Conservation (phyloP, 163 green algal genomes). For the Scenedesmus sp. region DNA sequence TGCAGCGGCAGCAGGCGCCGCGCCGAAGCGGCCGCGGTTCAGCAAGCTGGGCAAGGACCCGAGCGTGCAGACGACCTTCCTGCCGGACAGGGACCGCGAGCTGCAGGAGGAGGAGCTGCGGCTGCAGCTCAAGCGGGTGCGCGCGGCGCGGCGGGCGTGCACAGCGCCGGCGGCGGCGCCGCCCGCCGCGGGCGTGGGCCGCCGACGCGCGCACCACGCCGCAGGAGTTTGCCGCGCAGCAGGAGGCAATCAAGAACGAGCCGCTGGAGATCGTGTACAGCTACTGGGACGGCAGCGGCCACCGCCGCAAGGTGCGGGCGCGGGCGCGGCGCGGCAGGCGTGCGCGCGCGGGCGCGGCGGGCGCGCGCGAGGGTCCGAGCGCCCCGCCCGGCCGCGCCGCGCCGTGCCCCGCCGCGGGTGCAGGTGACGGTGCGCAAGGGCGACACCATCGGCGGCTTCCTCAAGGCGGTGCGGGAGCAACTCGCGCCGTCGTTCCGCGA, state of each 20-base stretch:
- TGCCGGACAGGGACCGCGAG: constrained; percentile 93
- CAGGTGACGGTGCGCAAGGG: constrained; percentile 86
- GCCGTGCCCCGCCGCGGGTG: too few relatives aligned
- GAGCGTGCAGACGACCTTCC: constrained; percentile 84
- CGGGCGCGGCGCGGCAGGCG: neutral
- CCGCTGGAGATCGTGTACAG: constrained; percentile 93
- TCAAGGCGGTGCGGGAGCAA: constrained; percentile 88
- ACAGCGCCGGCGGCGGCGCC: too few relatives aligned
- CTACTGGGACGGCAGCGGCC: constrained; percentile 95
- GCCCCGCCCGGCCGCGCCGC: too few relatives aligned
- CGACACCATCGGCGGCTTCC: constrained; percentile 88
- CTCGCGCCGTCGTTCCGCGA: constrained; percentile 90
- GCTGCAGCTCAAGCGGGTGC: constrained; percentile 76
- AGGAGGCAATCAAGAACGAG: constrained; percentile 88
- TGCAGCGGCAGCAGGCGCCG: constrained; percentile 31
- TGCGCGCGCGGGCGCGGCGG: too few relatives aligned
- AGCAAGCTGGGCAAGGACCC: constrained; percentile 94
- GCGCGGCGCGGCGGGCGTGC: too few relatives aligned
- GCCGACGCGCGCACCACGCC: too few relatives aligned
- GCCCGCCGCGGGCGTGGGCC: too few relatives aligned
- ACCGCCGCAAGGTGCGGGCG: constrained; percentile 65
- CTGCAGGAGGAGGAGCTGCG: constrained; percentile 80
- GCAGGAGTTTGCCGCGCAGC: constrained; percentile 71
- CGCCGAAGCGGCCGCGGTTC: constrained; percentile 49
- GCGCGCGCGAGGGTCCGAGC: too few relatives aligned